Base-by-base conservation (phyloP, 1,284 basidiomycete genomes). In the Moniliella sp. region DNA sequence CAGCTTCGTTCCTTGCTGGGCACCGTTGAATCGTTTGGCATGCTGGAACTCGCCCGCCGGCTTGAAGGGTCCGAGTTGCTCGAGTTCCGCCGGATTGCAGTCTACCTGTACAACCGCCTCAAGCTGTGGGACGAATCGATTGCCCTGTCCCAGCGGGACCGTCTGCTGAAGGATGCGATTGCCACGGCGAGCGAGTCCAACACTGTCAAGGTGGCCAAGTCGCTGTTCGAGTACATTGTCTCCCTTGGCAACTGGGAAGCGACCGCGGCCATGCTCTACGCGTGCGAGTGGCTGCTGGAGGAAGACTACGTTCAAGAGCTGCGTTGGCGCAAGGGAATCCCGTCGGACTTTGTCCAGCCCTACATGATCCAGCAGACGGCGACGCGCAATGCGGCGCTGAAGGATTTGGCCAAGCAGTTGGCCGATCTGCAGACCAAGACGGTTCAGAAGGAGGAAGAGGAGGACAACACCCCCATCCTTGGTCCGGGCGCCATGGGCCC, bases 191-290 rank as follows among this genome's bases (percentile, higher is more conserved):
- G 86, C 0, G 67, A 70, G n/a, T 86, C 81, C 4, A 67, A 57
- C 23, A 73, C 71, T 15, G 74, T 70, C 4, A 78, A 84, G 35
- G 78, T 94, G 19, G 79, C 82, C 2, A 86, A 99, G 62, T 91
- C 94, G 37, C 67, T 97, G 11, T 67, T 93, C 13, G 75, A 74
- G 5, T 97, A 65, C 51, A 65, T 64, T 46, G 82, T 93, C 43
- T 78, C 83, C 61, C 91, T 97, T 43, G 91, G 91, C 25, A 91
- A 88, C 70, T 88, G 84, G 66, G 91, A 97, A 62, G 88, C 82
- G 63, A 94, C 91, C 62, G 76, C 83, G 0, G 83, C 82, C 1
- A 69, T 78, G 48, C 70, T 93, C 23, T 93, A 74, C 52, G 71
- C 79, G 25, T 88, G 82, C 46, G 97, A 86, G 65, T 86, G 97